Conservation (phyloP, 2,329 filamentous ascomycete species). For the Massarina eburnea region DNA sequence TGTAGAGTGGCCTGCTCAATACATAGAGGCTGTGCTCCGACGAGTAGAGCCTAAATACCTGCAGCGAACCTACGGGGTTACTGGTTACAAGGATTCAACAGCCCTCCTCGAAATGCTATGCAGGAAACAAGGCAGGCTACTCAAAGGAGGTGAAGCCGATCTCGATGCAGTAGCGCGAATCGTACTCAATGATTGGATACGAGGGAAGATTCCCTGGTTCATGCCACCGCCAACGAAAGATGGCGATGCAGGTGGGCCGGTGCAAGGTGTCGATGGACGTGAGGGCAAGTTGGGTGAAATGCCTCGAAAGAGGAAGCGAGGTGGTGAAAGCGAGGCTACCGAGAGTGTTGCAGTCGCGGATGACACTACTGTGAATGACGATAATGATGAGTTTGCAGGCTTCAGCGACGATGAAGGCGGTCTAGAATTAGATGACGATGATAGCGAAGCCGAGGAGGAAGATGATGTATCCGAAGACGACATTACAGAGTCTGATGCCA, state of each 20-base stretch:
- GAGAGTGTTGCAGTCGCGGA: slow-evolving; percentile 21
- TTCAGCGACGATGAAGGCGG: slow-evolving; percentile 34
- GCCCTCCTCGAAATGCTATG: slow-evolving; percentile 87
- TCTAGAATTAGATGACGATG: slow-evolving; percentile 18
- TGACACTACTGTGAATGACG: slow-evolving; percentile 17
- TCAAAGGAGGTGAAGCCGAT: slow-evolving; percentile 93
- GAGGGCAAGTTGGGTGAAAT: slow-evolving; percentile 84
- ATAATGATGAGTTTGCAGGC: slow-evolving; percentile 35
- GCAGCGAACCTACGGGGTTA: slow-evolving; percentile 89
- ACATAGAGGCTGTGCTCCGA: slow-evolving; percentile 79
- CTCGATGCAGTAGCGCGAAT: slow-evolving; percentile 95
- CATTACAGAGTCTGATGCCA: slow-evolving; percentile 11
- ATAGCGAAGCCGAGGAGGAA: slow-evolving; percentile 23
- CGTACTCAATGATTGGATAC: slow-evolving; percentile 92
- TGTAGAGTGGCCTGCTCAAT: slow-evolving; percentile 94
- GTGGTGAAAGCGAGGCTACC: slow-evolving; percentile 35
- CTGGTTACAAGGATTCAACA: slow-evolving; percentile 72
- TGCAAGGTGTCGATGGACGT: slow-evolving; percentile 61
- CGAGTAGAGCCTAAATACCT: slow-evolving; percentile 85
- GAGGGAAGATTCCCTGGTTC: slow-evolving; percentile 96
- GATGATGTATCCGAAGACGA: slow-evolving; percentile 23
- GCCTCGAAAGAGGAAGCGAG: slow-evolving; percentile 70
- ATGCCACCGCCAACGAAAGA: slow-evolving; percentile 68
- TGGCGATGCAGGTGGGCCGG: slow-evolving; percentile 32
- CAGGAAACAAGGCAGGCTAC: slow-evolving; percentile 79